phyloP scores from a whole-genome alignment of 305 asterid genomes.

The Rubia tinctorum region DNA sequence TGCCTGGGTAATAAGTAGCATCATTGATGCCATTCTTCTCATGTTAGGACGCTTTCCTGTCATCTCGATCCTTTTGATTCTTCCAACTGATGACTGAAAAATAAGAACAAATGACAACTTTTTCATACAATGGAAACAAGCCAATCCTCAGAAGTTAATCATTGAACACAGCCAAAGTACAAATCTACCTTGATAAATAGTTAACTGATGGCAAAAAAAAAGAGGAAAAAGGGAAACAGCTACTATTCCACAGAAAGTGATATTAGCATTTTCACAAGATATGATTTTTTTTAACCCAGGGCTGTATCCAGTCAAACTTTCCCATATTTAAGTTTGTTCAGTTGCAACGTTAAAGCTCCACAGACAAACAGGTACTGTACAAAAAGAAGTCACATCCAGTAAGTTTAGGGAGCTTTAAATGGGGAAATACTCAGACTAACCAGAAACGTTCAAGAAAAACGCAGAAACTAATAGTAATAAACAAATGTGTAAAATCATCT shows the following conservation, averaged over 20 bases:
- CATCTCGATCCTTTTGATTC: slow-evolving; percentile 1
- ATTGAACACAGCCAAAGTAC: not conserved
- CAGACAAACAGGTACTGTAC: not conserved
- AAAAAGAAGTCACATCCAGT: not conserved
- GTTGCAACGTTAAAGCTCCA: not conserved
- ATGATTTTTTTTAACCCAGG: not conserved
- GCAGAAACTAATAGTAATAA: not conserved
- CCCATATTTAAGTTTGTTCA: not conserved
- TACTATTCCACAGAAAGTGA: not conserved
- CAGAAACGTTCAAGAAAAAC: not conserved
- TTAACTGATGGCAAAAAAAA: not conserved
- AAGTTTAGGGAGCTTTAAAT: not conserved
- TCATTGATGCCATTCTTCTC: slow-evolving; percentile 5
- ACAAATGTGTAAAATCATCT: not conserved
- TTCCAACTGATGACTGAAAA: slow-evolving; percentile 5
- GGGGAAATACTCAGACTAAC: not conserved
- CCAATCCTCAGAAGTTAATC: not conserved
- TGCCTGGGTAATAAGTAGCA: not conserved
- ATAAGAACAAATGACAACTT: not conserved
- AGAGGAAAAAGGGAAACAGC: not conserved
- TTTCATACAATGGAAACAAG: not conserved
- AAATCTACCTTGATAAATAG: not conserved
- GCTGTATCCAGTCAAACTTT: not conserved
- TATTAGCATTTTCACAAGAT: not conserved
- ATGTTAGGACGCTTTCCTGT: slow-evolving; percentile 1